Evolutionary conservation across 768 basidiomycete species (phyloP).

Genomic region (Podaxis pistillaris): DNA sequence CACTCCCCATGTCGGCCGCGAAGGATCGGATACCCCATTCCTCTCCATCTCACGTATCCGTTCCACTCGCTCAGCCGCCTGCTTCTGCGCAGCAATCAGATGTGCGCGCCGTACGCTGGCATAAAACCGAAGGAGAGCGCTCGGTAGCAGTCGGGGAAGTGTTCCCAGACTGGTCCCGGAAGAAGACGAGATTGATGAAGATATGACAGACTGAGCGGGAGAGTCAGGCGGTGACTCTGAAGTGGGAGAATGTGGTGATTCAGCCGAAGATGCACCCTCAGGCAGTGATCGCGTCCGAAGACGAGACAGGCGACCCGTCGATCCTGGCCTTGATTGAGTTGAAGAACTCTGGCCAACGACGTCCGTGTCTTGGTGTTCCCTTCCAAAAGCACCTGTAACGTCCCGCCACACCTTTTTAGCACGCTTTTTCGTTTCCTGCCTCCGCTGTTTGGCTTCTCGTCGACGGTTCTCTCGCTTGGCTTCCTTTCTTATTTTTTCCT

Average conservation of each 20-base stretch:
- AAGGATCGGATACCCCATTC: constrained; percentile 19
- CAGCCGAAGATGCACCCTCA: background rate
- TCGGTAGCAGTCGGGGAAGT: constrained; percentile 38
- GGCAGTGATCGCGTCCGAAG: constrained; percentile 10
- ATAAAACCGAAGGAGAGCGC: constrained; percentile 52
- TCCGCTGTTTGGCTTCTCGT: constrained; percentile 42
- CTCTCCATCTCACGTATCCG: constrained; percentile 63
- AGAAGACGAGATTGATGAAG: constrained; percentile 15
- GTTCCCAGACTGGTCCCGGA: constrained; percentile 23
- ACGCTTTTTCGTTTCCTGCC: constrained; percentile 47
- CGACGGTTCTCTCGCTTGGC: constrained; percentile 55
- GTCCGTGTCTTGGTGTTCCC: constrained; percentile 5
- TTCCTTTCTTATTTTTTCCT: constrained; percentile 55
- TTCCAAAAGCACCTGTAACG: constrained; percentile 50
- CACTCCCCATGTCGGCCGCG: constrained; percentile 15
- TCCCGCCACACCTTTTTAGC: constrained; percentile 59
- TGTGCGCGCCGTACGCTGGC: constrained; percentile 67
- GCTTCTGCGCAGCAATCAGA: constrained; percentile 63
- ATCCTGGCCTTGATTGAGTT: constrained; percentile 2
- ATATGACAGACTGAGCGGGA: constrained; percentile 7
- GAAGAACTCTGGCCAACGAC: constrained; percentile 5
- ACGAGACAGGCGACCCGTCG: background rate
- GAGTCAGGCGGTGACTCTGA: constrained; percentile 8
- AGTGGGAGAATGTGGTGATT: background rate
- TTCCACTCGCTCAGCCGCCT: constrained; percentile 66